Conservation (phyloP, 495 filamentous ascomycete genomes). For the Xylaria nigripes region DNA sequence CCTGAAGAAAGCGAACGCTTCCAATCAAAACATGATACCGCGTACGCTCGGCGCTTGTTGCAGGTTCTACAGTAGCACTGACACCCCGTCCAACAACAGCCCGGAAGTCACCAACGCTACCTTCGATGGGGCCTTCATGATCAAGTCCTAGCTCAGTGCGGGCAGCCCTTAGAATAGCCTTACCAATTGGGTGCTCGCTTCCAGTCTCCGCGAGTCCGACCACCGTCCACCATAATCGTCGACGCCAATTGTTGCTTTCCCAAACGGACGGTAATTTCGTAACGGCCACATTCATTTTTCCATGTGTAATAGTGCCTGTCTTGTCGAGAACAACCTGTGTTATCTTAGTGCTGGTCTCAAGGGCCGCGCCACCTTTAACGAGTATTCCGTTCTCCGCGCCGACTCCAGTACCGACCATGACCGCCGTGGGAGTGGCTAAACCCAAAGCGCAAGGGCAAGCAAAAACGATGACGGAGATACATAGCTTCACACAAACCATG, state of each 20-base stretch:
- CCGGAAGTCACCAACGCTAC: slow-evolving; percentile 75
- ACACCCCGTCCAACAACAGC: slow-evolving; percentile 81
- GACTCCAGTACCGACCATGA: slow-evolving; percentile 97
- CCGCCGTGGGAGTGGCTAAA: slow-evolving; percentile 87
- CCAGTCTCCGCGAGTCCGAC: slow-evolving; percentile 89
- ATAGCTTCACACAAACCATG: slow-evolving; percentile 96
- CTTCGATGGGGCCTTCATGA: slow-evolving; percentile 67
- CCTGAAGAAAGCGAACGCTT: slow-evolving; percentile 66
- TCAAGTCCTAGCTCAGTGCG: slow-evolving; percentile 64
- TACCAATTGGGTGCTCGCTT: slow-evolving; percentile 91
- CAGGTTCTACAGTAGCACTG: slow-evolving; percentile 70
- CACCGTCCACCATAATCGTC: slow-evolving; percentile 84
- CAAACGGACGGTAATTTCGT: slow-evolving; percentile 58
- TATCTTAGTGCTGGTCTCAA: slow-evolving; percentile 88
- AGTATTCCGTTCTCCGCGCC: slow-evolving; percentile 96
- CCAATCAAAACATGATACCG: slow-evolving; percentile 77
- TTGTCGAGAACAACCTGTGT: slow-evolving; percentile 98
- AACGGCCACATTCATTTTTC: slow-evolving; percentile 85
- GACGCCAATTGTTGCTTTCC: slow-evolving; percentile 58
- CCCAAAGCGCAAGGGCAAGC: slow-evolving; percentile 95
- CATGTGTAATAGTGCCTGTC: slow-evolving; percentile 90
- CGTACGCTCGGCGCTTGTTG: slow-evolving; percentile 51
- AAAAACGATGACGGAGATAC: slow-evolving; percentile 98
- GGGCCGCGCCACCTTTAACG: slow-evolving; percentile 87
- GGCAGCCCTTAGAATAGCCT: slow-evolving; percentile 67